A percentile compares a stretch with the other conserved stretches of the same genome.
Conservation (phyloP, 2,329 filamentous ascomycete genomes). For the Fonsecaea nubica region DNA sequence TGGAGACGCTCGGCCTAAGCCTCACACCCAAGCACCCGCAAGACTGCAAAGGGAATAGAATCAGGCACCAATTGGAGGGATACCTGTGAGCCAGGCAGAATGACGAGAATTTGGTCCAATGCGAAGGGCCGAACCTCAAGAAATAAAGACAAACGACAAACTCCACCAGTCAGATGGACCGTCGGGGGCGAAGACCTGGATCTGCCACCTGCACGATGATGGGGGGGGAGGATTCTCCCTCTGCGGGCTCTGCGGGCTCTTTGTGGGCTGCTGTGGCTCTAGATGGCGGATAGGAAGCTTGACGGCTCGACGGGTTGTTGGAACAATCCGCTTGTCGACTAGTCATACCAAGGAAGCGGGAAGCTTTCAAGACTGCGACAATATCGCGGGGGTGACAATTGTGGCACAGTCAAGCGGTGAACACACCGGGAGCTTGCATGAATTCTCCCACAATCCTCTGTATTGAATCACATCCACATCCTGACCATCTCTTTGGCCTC, state of each 20-base stretch:
- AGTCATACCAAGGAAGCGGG: constrained; percentile 18
- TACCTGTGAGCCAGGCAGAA: neutral
- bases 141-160: neutral
- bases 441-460: constrained; percentile 15
- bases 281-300: neutral
- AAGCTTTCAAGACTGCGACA: constrained; percentile 13
- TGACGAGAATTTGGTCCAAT: neutral
- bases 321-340: neutral
- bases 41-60: neutral
- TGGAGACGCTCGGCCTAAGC: constrained; percentile 9
- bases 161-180: constrained; percentile 19
- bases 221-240: neutral
- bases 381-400: constrained; percentile 18
- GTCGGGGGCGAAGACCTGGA: constrained; percentile 2
- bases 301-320: neutral
- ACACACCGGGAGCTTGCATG: constrained; percentile 21
- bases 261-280: too few species aligned
- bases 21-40: neutral
- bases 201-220: constrained; percentile 17
- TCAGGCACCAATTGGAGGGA: constrained; percentile 6
- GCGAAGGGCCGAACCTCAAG: neutral
- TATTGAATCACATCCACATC: constrained; percentile 10
- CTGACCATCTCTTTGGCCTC: neutral
- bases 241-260: too few species aligned
- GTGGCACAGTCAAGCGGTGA: constrained; percentile 26